Conservation (phyloP, 495 filamentous ascomycete genomes). For the Xylaria nigripes region DNA sequence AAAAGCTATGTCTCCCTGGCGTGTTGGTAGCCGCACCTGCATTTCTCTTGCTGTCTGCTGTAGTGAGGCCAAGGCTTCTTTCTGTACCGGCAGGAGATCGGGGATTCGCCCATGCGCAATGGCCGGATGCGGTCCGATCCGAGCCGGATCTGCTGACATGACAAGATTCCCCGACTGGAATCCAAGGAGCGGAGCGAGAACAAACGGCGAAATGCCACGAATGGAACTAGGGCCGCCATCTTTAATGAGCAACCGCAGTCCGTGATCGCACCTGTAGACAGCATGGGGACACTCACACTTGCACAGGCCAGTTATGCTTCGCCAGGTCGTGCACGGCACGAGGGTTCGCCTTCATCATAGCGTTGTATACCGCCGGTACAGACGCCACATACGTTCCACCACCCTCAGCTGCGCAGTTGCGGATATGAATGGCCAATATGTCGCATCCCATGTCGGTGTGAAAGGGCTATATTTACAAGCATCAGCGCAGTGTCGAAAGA, state of each 20-base stretch:
- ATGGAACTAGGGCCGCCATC: constrained; percentile 24
- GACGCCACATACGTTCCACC: constrained; percentile 37
- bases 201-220: constrained; percentile 23
- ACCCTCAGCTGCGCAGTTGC: constrained; percentile 28
- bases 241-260: not conserved
- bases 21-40: constrained; percentile 36
- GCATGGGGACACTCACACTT: constrained; percentile 28
- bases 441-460: constrained; percentile 40
- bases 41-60: constrained; percentile 27
- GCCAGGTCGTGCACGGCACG: constrained; percentile 25
- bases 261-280: not conserved
- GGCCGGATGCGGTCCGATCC: constrained; percentile 36
- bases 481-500: not conserved
- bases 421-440: constrained; percentile 36
- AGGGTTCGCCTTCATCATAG: constrained; percentile 26
- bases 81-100: constrained; percentile 25
- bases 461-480: constrained; percentile 27
- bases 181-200: constrained; percentile 32
- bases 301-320: constrained; percentile 33
- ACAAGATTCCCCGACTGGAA: constrained; percentile 28
- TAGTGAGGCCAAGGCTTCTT: constrained; percentile 28
- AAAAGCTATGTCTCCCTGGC: constrained; percentile 53
- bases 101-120: constrained; percentile 21
- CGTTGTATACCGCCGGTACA: constrained; percentile 33
- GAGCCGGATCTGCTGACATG: constrained; percentile 34